These are phyloP conservation scores for Talaromyces sp. DNA, from an alignment of 2,329 filamentous ascomycete genomes.

Conservation along the genomic window DNA sequence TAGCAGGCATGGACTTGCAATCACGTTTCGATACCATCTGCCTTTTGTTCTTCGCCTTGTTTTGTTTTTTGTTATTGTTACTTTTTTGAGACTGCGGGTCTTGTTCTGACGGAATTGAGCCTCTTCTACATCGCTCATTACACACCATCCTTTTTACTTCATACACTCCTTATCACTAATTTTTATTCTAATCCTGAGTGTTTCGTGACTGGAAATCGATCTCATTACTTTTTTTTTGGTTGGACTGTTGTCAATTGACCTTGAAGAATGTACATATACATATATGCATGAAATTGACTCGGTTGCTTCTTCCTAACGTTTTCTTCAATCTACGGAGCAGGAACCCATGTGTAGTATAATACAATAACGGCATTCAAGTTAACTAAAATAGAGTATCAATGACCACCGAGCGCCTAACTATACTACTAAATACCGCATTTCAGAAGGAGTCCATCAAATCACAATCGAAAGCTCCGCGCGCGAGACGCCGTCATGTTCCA, in stretches of 20 bases:
- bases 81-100: no score
- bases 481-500: conserved; percentile 75
- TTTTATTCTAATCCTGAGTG: conserved; percentile 7
- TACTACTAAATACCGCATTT: neutral
- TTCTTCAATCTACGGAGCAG: no score
- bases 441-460: conserved; percentile 49
- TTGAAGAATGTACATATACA: conserved; percentile 9
- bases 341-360: no score
- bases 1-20: conserved; percentile 15
- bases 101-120: conserved; percentile 2
- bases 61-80: no score
- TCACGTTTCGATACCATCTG: conserved; percentile 20
- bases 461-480: conserved; percentile 80
- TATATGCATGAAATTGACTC: conserved; percentile 2
- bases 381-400: neutral
- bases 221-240: no score
- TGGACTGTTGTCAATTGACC: no score
- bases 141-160: neutral
- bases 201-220: neutral
- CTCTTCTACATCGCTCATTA: conserved; percentile 1
- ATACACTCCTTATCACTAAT: conserved; percentile 6
- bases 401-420: neutral
- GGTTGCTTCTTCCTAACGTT: no score
- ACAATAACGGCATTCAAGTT: neutral
- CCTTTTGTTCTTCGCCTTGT: neutral